Evolutionary conservation across 2,329 filamentous ascomycete species (phyloP).

Genomic region (Aspergillus latus): DNA sequence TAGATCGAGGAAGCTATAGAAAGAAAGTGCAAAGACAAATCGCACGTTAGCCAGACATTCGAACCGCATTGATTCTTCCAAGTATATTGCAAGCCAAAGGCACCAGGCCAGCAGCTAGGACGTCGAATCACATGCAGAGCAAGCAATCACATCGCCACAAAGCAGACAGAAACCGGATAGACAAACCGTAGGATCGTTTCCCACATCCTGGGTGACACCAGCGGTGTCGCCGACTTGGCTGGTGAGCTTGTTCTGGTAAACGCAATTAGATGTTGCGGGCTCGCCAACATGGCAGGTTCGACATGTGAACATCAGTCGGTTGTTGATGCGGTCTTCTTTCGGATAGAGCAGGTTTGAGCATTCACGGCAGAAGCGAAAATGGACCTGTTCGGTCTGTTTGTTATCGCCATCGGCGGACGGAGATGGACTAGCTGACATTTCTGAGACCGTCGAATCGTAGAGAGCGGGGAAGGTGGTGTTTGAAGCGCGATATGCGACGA

Average conservation of each 20-base stretch:
- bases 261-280: slow-evolving; percentile 80
- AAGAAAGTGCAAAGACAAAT: slow-evolving; percentile 10
- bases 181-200: slow-evolving; percentile 98
- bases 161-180: slow-evolving; percentile 55
- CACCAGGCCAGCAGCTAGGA: slow-evolving; percentile 17
- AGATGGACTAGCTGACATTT: slow-evolving; percentile 46
- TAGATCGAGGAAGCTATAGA: slow-evolving; percentile 80
- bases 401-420: slow-evolving; percentile 40
- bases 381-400: slow-evolving; percentile 69
- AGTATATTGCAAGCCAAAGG: slow-evolving; percentile 17
- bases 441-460: neutral
- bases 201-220: slow-evolving; percentile 95
- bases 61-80: slow-evolving; percentile 12
- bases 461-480: neutral
- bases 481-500: neutral
- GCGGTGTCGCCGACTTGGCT: slow-evolving; percentile 92
- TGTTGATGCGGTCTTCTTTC: slow-evolving; percentile 82
- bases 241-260: slow-evolving; percentile 92
- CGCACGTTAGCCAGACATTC: slow-evolving; percentile 33
- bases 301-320: slow-evolving; percentile 90
- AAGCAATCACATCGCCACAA: slow-evolving; percentile 59
- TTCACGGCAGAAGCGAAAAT: slow-evolving; percentile 97
- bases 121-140: slow-evolving; percentile 51
- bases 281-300: slow-evolving; percentile 93
- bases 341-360: slow-evolving; percentile 99